These are phyloP conservation scores for Jacaranda copaia DNA, from an alignment of 257 asterid species.

Conservation along the genomic window DNA sequence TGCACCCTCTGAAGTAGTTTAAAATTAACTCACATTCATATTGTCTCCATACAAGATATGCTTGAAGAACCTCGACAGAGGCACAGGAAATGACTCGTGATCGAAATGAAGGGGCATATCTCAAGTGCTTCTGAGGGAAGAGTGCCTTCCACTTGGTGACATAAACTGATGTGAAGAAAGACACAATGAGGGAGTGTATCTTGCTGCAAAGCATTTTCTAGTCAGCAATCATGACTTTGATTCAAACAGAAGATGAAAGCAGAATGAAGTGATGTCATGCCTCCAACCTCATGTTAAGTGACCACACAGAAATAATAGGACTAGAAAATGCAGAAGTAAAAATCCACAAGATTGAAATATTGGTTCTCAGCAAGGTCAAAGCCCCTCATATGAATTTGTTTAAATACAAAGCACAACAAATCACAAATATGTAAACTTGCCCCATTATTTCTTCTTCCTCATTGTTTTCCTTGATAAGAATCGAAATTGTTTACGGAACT, in stretches of 20 bases:
- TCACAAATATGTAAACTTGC: too few relatives aligned
- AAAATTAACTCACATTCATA: slow-evolving; percentile 57
- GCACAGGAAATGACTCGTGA: slow-evolving; percentile 76
- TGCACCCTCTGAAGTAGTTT: not conserved
- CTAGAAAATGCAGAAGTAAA: not conserved
- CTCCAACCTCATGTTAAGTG: slow-evolving; percentile 13
- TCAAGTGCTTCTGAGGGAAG: slow-evolving; percentile 61
- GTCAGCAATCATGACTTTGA: slow-evolving; percentile 35
- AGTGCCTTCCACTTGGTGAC: slow-evolving; percentile 74
- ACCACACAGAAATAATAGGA: not conserved
- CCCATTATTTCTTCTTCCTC: not conserved
- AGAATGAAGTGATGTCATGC: not conserved
- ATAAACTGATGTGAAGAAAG: slow-evolving; percentile 73
- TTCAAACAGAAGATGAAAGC: slow-evolving; percentile 26
- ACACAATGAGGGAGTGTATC: slow-evolving; percentile 75
- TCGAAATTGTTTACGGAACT: not conserved
- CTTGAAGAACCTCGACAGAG: slow-evolving; percentile 83
- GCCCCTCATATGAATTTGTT: not conserved
- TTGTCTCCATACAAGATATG: slow-evolving; percentile 88
- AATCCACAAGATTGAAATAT: not conserved
- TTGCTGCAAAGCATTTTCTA: slow-evolving; percentile 67
- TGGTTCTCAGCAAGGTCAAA: slow-evolving; percentile 10
- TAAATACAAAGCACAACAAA: not conserved
- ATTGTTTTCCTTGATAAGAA: not conserved
- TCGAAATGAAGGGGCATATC: slow-evolving; percentile 69